phyloP scores from a whole-genome alignment of 768 basidiomycete species.

The Porpolomopsis calyptriformis region DNA sequence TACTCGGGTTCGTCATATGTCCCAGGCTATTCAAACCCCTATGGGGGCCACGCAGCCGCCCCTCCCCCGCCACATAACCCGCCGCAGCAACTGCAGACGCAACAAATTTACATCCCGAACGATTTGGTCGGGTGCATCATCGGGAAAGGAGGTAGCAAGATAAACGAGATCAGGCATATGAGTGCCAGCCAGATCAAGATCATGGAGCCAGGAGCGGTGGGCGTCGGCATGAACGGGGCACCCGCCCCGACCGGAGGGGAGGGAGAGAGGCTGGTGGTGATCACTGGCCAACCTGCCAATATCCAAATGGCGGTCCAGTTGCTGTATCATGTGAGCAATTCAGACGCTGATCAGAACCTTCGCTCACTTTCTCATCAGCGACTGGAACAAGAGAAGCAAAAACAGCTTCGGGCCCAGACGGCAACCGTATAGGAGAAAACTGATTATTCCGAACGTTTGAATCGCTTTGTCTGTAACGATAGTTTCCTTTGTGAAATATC shows the following conservation, averaged over 20 bases:
- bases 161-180: constrained; percentile 96
- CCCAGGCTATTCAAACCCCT: constrained; percentile 51
- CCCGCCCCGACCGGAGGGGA: constrained; percentile 66
- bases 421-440: constrained; percentile 1
- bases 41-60: constrained; percentile 29
- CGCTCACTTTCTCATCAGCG: constrained; percentile 35
- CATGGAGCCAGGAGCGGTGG: constrained; percentile 88
- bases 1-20: constrained; percentile 51
- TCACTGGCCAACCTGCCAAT: constrained; percentile 89
- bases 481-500: too few species aligned
- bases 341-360: not conserved
- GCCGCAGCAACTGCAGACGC: constrained; percentile 76
- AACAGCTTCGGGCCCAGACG: constrained; percentile 46
- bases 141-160: constrained; percentile 96
- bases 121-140: constrained; percentile 96
- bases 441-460: too few species aligned
- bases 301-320: constrained; percentile 95
- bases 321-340: constrained; percentile 61
- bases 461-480: too few species aligned
- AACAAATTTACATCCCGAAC: constrained; percentile 97
- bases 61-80: constrained; percentile 38
- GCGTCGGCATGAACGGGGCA: constrained; percentile 56
- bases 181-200: constrained; percentile 96
- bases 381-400: constrained; percentile 83
- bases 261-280: constrained; percentile 88